phyloP scores from a whole-genome alignment of 306 rosid genomes.

The Abrus precatorius region DNA sequence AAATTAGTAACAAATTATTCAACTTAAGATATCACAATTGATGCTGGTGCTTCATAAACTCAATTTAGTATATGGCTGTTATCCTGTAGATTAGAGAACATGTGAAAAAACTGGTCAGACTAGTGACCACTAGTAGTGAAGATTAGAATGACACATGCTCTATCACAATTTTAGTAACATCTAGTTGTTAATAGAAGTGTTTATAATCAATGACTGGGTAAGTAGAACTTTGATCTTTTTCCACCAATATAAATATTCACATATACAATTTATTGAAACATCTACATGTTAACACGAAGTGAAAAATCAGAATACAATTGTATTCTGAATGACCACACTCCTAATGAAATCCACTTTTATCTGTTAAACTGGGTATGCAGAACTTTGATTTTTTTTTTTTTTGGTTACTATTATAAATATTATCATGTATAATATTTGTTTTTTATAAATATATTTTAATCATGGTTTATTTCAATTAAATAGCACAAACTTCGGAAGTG shows the following conservation, averaged over 20 bases:
- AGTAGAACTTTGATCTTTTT: constrained; percentile 23
- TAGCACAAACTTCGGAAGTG: not conserved
- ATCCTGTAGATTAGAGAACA: constrained; percentile 15
- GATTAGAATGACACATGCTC: not conserved
- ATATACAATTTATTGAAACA: not conserved
- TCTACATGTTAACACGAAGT: no score
- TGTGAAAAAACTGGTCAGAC: not conserved
- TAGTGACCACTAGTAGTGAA: not conserved
- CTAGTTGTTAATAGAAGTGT: no score
- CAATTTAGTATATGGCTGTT: not conserved
- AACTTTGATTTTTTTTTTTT: constrained; percentile 4
- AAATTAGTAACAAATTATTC: not conserved
- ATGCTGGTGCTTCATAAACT: constrained; percentile 14
- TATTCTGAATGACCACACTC: no score
- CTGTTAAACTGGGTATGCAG: not conserved
- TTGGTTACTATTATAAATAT: not conserved
- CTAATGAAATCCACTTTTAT: no score
- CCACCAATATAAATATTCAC: not conserved
- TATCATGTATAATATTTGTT: not conserved
- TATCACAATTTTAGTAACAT: not conserved
- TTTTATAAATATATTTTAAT: not conserved
- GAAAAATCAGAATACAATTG: no score
- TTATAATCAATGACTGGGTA: not conserved
- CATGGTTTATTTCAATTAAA: constrained; percentile 17
- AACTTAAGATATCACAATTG: not conserved